A percentile compares a stretch with the other conserved stretches of the same genome.
phyloP scores from a whole-genome alignment of 768 basidiomycete species.

The Psilocybe subaeruginosa region DNA sequence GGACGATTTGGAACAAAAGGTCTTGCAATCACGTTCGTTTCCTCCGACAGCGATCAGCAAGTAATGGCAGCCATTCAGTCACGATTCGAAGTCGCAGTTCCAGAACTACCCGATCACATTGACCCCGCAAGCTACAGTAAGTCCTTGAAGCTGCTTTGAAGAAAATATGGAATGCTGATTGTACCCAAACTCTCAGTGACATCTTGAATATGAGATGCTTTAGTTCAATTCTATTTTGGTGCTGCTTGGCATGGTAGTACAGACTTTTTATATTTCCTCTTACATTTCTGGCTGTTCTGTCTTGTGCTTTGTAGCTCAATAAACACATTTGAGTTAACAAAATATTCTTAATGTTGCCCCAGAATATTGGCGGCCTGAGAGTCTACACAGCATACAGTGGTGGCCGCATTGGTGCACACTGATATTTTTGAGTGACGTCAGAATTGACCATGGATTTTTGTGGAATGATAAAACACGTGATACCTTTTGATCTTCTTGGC shows the following conservation, averaged over 20 bases:
- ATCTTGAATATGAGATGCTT: slow-evolving; percentile 34
- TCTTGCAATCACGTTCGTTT: slow-evolving; percentile 96
- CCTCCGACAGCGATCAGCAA: slow-evolving; percentile 89
- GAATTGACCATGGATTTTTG: not conserved
- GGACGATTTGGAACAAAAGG: slow-evolving; percentile 99
- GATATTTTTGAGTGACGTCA: not conserved
- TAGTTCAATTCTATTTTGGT: not conserved
- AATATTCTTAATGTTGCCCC: too few relatives aligned
- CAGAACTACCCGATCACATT: slow-evolving; percentile 92
- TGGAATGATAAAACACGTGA: not conserved
- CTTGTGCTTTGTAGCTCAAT: too few relatives aligned
- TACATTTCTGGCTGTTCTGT: not conserved
- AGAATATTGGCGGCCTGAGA: too few relatives aligned
- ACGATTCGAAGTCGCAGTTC: slow-evolving; percentile 96
- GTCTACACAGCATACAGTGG: too few relatives aligned
- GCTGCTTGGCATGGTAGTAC: not conserved
- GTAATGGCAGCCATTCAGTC: slow-evolving; percentile 96
- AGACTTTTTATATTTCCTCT: not conserved
- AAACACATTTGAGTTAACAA: too few relatives aligned
- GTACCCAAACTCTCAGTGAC: slow-evolving; percentile 41
- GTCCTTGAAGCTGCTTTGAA: slow-evolving; percentile 33
- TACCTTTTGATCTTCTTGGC: not conserved
- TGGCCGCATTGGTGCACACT: too few relatives aligned
- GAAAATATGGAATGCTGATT: slow-evolving; percentile 7
- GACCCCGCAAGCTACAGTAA: slow-evolving; percentile 95